Percentiles rank a stretch among this genome's conserved stretches.
Evolutionary conservation across 306 rosid species (phyloP).

Genomic region (Cicer bijugum): DNA sequence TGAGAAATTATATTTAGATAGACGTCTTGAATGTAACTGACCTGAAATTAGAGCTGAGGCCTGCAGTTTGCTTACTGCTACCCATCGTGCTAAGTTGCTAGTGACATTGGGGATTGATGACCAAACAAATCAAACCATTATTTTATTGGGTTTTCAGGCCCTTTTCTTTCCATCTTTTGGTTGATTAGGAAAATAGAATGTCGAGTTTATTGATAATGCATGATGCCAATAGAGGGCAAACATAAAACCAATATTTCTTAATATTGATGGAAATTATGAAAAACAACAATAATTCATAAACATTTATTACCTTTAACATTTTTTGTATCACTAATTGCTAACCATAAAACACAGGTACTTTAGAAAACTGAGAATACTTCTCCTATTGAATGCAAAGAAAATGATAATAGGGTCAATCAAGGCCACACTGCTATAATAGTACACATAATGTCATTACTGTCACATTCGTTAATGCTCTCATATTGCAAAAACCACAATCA

Average conservation of each 20-base stretch:
- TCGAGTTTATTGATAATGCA: neutral
- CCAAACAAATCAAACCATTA: too few relatives aligned
- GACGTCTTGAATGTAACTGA: too few relatives aligned
- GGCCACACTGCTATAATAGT: conserved; percentile 33
- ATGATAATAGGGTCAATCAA: conserved; percentile 40
- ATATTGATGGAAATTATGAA: conserved; percentile 22
- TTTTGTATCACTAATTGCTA: conserved; percentile 42
- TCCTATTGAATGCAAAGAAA: conserved; percentile 37
- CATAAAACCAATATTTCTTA: neutral
- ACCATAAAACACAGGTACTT: conserved; percentile 45
- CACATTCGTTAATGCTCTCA: conserved; percentile 45
- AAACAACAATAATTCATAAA: conserved; percentile 32
- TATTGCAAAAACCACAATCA: conserved; percentile 42
- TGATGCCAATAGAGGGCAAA: neutral
- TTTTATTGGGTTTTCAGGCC: too few relatives aligned
- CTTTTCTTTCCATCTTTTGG: too few relatives aligned
- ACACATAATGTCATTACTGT: conserved; percentile 37
- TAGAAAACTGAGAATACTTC: conserved; percentile 48
- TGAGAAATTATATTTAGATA: too few relatives aligned
- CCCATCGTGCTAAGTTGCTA: too few relatives aligned
- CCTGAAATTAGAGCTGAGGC: too few relatives aligned
- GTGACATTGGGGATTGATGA: too few relatives aligned
- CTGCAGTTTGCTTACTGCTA: too few relatives aligned
- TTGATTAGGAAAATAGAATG: too few relatives aligned
- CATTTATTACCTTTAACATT: conserved; percentile 47